Evolutionary conservation across 2,329 filamentous ascomycete genomes (phyloP), one percentile per base, ranked within the genome.

Genomic region (Neofusicoccum kwambonambiense): DNA sequence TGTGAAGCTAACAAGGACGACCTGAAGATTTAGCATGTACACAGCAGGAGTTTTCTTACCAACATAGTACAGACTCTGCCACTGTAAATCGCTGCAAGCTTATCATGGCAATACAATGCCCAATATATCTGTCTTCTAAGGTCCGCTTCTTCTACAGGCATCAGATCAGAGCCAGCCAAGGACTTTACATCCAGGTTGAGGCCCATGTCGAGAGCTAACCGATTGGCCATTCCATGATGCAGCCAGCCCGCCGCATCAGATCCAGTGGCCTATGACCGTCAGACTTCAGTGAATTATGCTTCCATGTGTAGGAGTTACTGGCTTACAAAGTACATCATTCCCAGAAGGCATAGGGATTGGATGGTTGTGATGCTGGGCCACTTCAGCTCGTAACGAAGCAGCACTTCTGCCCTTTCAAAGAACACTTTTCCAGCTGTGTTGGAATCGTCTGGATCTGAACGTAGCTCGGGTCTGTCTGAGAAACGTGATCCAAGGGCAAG

Each of bases 181-280:
- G 70, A 70, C 0, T 70, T 67, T 1, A 73, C 69, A 34, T 79
- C 76, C 12, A 78, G 67, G 34, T 79, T 77, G 0, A 79, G 66
- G 0, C 77, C 77, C 75, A 79, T 77, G 35, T 79, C 77, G 0
- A 78, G 70, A 9, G 71, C 72, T 12, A 79, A 63, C 3, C 75
- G 71, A 54, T 68, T 73, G 0, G 77, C 77, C 73, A 78, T 77
- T 1, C 76, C 76, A n/a, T 77, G 73, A 47, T 77, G 71, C 8
- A 78, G 70, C 75, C 75, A 78, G 1, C 75, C 74, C 1, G 74
- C 71, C 3, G 76, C 75, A 66, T 78, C 76, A 4, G 70, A 70
- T 2, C 76, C 76, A 11, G 72, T 72, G 5, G 75, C 72, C 76
- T 78, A 15, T 12, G 22, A 2, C 6, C 11, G 19, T 57, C 15